Percentiles rank a stretch among this genome's conserved stretches.
Conservation (phyloP, 2,329 filamentous ascomycete genomes). For the Cadophora sp. region DNA sequence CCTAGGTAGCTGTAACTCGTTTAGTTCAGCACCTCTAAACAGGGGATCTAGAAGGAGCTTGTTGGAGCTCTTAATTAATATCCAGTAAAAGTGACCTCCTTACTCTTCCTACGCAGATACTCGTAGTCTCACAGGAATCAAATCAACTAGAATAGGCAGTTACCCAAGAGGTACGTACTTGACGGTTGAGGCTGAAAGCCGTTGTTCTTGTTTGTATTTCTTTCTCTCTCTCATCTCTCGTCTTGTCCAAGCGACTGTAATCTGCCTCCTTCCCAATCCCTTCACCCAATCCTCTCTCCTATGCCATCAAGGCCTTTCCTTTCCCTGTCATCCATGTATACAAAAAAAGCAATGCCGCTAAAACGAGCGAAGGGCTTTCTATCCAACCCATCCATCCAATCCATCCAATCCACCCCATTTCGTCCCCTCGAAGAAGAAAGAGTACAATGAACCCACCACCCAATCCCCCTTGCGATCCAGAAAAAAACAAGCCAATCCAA, state of each 20-base stretch:
- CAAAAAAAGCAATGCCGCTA: conserved; percentile 26
- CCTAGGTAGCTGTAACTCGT: too few relatives aligned
- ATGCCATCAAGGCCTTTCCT: not conserved
- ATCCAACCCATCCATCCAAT: not conserved
- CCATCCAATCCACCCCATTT: not conserved
- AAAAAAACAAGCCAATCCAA: conserved; percentile 22
- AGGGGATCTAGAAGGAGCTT: too few relatives aligned
- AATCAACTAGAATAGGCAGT: too few relatives aligned
- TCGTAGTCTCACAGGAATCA: too few relatives aligned
- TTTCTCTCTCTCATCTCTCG: not conserved
- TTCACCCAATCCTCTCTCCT: not conserved
- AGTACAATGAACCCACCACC: conserved; percentile 1
- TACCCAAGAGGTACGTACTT: not conserved
- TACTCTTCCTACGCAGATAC: too few relatives aligned
- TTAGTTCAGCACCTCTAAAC: too few relatives aligned
- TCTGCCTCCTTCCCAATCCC: not conserved
- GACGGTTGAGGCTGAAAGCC: not conserved
- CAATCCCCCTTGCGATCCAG: conserved; percentile 7
- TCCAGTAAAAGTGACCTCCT: too few relatives aligned
- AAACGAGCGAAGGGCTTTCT: conserved; percentile 17
- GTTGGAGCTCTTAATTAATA: too few relatives aligned
- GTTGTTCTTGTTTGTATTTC: not conserved
- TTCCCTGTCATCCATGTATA: conserved; percentile 17
- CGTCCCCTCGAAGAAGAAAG: not conserved
- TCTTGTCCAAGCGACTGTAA: not conserved